These are phyloP conservation scores for Aspergillus flavus DNA, from an alignment of 2,329 filamentous ascomycete species.

Conservation along the genomic window DNA sequence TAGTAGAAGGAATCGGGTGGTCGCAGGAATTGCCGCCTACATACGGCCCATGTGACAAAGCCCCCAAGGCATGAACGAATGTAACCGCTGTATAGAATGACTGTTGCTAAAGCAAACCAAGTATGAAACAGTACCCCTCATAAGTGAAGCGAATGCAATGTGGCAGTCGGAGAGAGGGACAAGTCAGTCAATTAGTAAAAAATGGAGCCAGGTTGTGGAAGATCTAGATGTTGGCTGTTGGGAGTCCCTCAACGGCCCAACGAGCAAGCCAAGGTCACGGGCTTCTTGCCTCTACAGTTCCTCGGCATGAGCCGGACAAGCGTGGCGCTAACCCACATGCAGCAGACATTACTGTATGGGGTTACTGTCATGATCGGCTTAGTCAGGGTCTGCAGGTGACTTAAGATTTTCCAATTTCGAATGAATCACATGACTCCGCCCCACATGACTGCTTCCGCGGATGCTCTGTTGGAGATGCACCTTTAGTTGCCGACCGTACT, in stretches of 20 bases:
- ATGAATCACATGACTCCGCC: not conserved
- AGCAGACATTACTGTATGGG: not conserved
- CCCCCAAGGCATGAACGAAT: slow-evolving; percentile 21
- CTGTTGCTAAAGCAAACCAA: slow-evolving; percentile 4
- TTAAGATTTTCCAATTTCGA: not conserved
- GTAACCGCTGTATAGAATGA: slow-evolving; percentile 2
- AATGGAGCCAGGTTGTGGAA: not conserved
- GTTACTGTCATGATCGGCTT: not conserved
- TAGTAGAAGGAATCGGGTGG: slow-evolving; percentile 23
- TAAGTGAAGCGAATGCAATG: slow-evolving; percentile 9
- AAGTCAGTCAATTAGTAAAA: not conserved
- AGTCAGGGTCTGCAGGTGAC: slow-evolving; percentile 1
- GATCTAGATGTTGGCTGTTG: slow-evolving; percentile 8
- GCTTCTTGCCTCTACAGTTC: slow-evolving; percentile 3
- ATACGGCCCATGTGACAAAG: slow-evolving; percentile 41
- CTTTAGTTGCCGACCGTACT: not conserved
- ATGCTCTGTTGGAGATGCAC: slow-evolving; percentile 3
- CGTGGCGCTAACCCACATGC: not conserved
- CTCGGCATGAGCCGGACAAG: slow-evolving; percentile 4
- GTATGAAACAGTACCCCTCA: slow-evolving; percentile 1
- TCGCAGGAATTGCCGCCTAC: slow-evolving; percentile 34
- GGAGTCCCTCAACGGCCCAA: slow-evolving; percentile 12
- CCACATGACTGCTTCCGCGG: not conserved
- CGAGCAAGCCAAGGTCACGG: slow-evolving; percentile 1
- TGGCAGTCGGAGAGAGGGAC: slow-evolving; percentile 1